Conservation (phyloP, 2,329 filamentous ascomycete genomes). For the Colletotrichum echinochloae region DNA sequence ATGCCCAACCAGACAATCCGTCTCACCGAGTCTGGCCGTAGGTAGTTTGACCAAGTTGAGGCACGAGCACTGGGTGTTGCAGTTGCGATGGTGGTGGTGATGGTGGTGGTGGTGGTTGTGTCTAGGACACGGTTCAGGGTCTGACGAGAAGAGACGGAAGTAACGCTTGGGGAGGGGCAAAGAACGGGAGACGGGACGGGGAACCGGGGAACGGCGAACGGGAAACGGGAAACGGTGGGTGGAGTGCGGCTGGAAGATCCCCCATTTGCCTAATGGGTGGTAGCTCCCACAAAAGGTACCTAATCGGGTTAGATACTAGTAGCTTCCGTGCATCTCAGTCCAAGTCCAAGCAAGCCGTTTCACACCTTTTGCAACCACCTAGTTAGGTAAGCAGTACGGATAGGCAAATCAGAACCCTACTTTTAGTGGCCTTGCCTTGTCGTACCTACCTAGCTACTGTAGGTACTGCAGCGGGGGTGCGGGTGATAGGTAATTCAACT, state of each 20-base stretch:
- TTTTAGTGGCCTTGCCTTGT: too few relatives aligned
- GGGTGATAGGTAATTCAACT: background rate
- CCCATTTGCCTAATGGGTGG: background rate
- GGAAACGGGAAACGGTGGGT: constrained; percentile 14
- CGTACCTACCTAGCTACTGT: too few relatives aligned
- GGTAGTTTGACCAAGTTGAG: constrained; percentile 5
- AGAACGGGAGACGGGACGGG: constrained; percentile 20
- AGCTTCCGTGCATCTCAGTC: background rate
- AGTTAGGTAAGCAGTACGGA: too few relatives aligned
- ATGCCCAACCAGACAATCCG: constrained; percentile 23
- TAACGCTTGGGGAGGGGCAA: background rate
- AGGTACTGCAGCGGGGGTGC: background rate
- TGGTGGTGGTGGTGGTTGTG: background rate
- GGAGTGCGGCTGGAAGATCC: background rate
- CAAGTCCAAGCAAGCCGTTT: too few relatives aligned
- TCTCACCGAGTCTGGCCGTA: constrained; percentile 19
- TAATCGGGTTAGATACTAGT: background rate
- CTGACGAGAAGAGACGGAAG: background rate
- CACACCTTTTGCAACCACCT: background rate
- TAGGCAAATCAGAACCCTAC: too few relatives aligned
- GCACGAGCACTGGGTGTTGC: background rate
- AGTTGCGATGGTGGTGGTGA: background rate
- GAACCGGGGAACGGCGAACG: constrained; percentile 14
- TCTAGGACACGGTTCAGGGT: constrained; percentile 3
- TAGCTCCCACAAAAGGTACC: too few relatives aligned